phyloP scores from a whole-genome alignment of 2,329 filamentous ascomycete species.

The Allantophomopsis cytisporea region DNA sequence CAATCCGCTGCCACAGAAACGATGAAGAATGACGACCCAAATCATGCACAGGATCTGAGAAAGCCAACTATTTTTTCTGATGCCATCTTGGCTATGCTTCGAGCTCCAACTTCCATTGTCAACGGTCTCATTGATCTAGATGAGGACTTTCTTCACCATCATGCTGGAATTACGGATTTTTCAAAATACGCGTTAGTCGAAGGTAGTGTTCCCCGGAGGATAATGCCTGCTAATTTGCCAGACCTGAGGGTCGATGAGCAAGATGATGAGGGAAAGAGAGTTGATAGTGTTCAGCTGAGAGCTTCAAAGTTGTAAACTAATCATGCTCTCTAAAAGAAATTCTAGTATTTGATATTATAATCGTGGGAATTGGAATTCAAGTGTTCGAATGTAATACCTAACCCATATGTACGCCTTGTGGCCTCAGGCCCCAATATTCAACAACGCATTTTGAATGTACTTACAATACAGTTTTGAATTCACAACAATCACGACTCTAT shows the following conservation, averaged over 20 bases:
- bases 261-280: constrained; percentile 60
- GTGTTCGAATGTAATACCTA: too few species aligned
- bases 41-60: constrained; percentile 43
- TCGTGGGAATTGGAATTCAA: too few species aligned
- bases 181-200: constrained; percentile 56
- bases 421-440: too few species aligned
- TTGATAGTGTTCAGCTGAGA: constrained; percentile 42
- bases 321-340: too few species aligned
- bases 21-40: constrained; percentile 28
- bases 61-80: constrained; percentile 67
- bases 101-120: constrained; percentile 41
- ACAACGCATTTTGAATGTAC: too few species aligned
- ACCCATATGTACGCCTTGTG: too few species aligned
- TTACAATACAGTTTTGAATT: too few species aligned
- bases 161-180: constrained; percentile 56
- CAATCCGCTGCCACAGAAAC: constrained; percentile 60
- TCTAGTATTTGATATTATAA: background rate
- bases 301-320: constrained; percentile 5
- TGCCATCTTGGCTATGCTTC: constrained; percentile 60
- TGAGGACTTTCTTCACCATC: constrained; percentile 63
- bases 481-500: too few species aligned
- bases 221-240: constrained; percentile 60
- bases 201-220: constrained; percentile 51
- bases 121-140: constrained; percentile 65
- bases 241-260: constrained; percentile 63